Conservation (phyloP, 2,329 filamentous ascomycete species). For the Chaetomiaceae sp. region DNA sequence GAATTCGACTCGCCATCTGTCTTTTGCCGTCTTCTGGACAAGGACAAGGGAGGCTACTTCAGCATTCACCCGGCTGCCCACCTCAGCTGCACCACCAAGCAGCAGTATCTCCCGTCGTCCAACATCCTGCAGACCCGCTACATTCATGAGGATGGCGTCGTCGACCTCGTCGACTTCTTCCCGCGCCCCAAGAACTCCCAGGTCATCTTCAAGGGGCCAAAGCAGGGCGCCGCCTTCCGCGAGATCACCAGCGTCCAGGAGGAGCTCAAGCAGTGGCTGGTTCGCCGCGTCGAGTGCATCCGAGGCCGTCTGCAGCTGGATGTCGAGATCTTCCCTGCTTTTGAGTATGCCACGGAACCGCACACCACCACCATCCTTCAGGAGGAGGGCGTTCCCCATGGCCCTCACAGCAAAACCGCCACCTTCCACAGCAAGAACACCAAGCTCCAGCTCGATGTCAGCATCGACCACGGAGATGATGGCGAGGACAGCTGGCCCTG, state of each 20-base stretch:
- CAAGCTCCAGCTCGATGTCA: conserved; percentile 64
- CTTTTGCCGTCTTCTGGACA: conserved; percentile 70
- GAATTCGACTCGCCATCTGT: conserved; percentile 74
- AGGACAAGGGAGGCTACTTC: conserved; percentile 70
- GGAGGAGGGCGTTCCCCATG: conserved; percentile 37
- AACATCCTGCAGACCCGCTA: conserved; percentile 76
- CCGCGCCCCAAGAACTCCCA: conserved; percentile 60
- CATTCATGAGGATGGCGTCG: conserved; percentile 69
- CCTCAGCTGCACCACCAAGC: conserved; percentile 63
- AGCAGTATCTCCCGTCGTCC: conserved; percentile 70
- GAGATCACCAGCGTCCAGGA: conserved; percentile 52
- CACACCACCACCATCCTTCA: conserved; percentile 57
- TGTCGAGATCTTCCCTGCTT: conserved; percentile 68
- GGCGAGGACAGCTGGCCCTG: conserved; percentile 44
- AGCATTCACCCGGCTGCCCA: conserved; percentile 55
- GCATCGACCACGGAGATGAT: conserved; percentile 55
- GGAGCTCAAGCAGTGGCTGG: conserved; percentile 66
- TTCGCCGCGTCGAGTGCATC: conserved; percentile 68
- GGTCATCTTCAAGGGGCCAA: conserved; percentile 45
- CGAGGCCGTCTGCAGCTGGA: conserved; percentile 62
- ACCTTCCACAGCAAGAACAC: conserved; percentile 57
- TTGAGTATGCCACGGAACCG: conserved; percentile 62
- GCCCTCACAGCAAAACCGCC: conserved; percentile 52
- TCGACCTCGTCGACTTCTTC: conserved; percentile 72
- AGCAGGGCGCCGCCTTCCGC: conserved; percentile 49